Conservation (phyloP, 2,329 filamentous ascomycete genomes). For the Phaeosphaeriaceae sp. region DNA sequence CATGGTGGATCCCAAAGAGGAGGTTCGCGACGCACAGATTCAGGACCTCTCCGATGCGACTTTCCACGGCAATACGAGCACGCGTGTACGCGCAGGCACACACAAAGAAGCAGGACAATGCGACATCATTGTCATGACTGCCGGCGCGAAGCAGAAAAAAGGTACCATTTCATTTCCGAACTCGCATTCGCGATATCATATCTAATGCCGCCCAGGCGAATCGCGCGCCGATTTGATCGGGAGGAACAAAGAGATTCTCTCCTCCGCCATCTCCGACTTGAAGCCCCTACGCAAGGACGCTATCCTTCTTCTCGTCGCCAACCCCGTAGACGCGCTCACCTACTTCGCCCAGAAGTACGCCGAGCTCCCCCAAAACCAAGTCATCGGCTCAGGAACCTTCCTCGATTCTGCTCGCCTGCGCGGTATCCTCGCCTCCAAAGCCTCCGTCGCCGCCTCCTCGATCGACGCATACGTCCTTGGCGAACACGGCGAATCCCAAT, state of each 20-base stretch:
- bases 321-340: conserved; percentile 32
- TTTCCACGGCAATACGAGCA: conserved; percentile 28
- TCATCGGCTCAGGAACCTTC: conserved; percentile 29
- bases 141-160: conserved; percentile 30
- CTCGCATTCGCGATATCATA: background rate
- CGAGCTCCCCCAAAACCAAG: conserved; percentile 17
- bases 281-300: conserved; percentile 24
- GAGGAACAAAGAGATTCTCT: conserved; percentile 29
- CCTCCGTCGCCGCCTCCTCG: conserved; percentile 15
- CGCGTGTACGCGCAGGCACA: conserved; percentile 24
- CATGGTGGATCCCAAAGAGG: conserved; percentile 29
- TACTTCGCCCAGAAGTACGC: conserved; percentile 27
- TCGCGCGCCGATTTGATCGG: conserved; percentile 28
- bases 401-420: conserved; percentile 29
- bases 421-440: conserved; percentile 17
- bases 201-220: conserved; percentile 17
- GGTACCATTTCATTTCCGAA: conserved; percentile 4
- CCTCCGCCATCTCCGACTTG: conserved; percentile 29
- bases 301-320: conserved; percentile 27
- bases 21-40: conserved; percentile 28
- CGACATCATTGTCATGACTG: conserved; percentile 31
- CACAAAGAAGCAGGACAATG: conserved; percentile 32
- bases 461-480: conserved; percentile 28
- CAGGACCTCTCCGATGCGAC: conserved; percentile 26
- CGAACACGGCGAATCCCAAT: conserved; percentile 27